Conservation (phyloP, 306 rosid genomes). For the Cicer bijugum region DNA sequence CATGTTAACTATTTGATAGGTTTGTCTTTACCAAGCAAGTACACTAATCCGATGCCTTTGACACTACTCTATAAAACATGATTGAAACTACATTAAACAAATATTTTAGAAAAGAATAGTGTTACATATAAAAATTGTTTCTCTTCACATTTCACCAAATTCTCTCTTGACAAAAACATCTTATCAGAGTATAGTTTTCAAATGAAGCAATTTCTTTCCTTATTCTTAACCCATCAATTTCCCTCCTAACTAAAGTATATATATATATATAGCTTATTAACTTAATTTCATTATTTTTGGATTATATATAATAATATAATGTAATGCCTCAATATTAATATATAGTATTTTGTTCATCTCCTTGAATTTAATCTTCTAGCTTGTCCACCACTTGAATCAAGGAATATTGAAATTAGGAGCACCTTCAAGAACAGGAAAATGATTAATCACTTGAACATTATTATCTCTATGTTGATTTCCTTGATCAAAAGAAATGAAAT, state of each 20-base stretch:
- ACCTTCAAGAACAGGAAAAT: slow-evolving; percentile 53
- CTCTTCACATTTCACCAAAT: too few species aligned
- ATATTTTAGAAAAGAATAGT: too few species aligned
- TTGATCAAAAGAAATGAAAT: slow-evolving; percentile 63
- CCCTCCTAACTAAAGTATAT: slow-evolving; percentile 28
- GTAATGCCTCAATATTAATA: slow-evolving; percentile 18
- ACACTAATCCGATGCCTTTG: too few species aligned
- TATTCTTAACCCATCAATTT: slow-evolving; percentile 36
- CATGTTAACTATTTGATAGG: too few species aligned
- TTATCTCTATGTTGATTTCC: slow-evolving; percentile 53
- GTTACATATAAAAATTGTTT: too few species aligned
- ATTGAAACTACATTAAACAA: too few species aligned
- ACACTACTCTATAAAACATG: too few species aligned
- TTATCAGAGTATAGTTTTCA: slow-evolving; percentile 11
- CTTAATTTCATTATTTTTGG: slow-evolving; percentile 5
- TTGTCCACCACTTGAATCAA: slow-evolving; percentile 21
- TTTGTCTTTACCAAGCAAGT: too few species aligned
- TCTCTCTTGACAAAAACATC: too few species aligned
- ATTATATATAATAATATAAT: neutral
- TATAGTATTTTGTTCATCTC: neutral
- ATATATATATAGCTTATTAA: slow-evolving; percentile 17
- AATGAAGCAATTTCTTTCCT: slow-evolving; percentile 44
- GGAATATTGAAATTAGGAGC: slow-evolving; percentile 49
- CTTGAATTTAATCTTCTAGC: neutral
- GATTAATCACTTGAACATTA: slow-evolving; percentile 44